Percentiles rank a stretch among this genome's conserved stretches.
Evolutionary conservation across 768 basidiomycete species (phyloP).

Genomic region (Boletus rubescentipes): DNA sequence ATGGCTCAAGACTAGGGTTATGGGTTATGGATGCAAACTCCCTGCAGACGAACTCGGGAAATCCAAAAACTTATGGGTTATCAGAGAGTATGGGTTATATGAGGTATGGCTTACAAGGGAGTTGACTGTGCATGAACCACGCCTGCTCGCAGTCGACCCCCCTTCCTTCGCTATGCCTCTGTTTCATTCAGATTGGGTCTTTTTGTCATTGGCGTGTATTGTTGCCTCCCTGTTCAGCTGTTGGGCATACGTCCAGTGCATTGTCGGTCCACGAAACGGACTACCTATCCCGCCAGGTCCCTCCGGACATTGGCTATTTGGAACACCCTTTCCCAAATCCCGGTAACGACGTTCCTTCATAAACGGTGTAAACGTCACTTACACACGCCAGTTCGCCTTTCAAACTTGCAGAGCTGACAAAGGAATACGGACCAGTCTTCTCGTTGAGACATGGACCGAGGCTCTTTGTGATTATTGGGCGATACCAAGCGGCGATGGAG

Average conservation of each 20-base stretch:
- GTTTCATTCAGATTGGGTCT: background rate
- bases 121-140: too few species aligned
- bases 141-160: background rate
- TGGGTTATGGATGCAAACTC: too few species aligned
- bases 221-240: background rate
- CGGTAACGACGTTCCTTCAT: background rate
- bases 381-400: slow-evolving; percentile 1
- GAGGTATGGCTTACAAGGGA: too few species aligned
- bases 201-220: background rate
- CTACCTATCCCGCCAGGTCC: slow-evolving; percentile 6
- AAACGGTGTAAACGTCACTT: too few species aligned
- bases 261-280: background rate
- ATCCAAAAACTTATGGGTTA: too few species aligned
- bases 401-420: slow-evolving; percentile 6
- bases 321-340: slow-evolving; percentile 4
- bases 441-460: background rate
- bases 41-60: too few species aligned
- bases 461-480: background rate
- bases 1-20: too few species aligned
- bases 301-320: slow-evolving; percentile 10
- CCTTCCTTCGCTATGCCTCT: background rate
- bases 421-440: background rate
- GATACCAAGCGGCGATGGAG: slow-evolving; percentile 32
- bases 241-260: background rate
- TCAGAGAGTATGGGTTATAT: too few species aligned